Evolutionary conservation across 345 rosid species (phyloP), one percentile per base, ranked within the genome.

Genomic region (Melastoma malabathricum): DNA sequence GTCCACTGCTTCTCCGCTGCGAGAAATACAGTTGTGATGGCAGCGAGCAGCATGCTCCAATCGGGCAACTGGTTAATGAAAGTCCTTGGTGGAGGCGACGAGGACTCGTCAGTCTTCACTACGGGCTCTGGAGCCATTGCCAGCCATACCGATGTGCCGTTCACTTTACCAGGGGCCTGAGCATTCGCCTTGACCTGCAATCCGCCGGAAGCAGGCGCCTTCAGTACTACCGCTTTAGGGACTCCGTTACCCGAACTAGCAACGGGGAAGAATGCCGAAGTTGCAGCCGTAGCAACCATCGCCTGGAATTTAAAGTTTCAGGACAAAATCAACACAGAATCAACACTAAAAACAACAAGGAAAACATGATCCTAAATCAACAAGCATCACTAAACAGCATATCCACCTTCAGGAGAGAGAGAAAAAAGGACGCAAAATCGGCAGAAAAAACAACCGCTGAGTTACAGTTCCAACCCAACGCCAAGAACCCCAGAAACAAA

Each of bases 1-100:
- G 80, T 93, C 95, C 97, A 93, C 63, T 93, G 99, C 65, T 93
- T 93, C 79, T 93, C 99, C 0, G 97, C 99, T 0, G 99, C 99
- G 75, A 93, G 67, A 71, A 93, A 93, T 48, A 88, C 74, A 0
- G 99, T 93, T 2, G 99, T 93, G 0, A 93, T 85, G 14, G 99
- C 99, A 69, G 99, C 97, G 52, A 88, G 90, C 64, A 93, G 97
- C 97, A 93, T 88, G 62, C 99, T 93, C 99, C 99, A 93, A 46
- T 93, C 99, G 61, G 99, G 99, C 59, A 93, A 19, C 66, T 83
- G 94, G 69, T 93, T 93, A 52, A 88, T 88, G 68, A 88, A 85
- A 0, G 99, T 93, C 66, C 92, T 76, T 0, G 99, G 95, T 2
- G 90, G 80, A 4, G 83, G 73, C 0, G 86, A 71, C 25, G 82